A percentile compares a stretch with the other conserved stretches of the same genome.
Conservation (phyloP, 2,329 filamentous ascomycete genomes). For the Fonsecaea pedrosoi region DNA sequence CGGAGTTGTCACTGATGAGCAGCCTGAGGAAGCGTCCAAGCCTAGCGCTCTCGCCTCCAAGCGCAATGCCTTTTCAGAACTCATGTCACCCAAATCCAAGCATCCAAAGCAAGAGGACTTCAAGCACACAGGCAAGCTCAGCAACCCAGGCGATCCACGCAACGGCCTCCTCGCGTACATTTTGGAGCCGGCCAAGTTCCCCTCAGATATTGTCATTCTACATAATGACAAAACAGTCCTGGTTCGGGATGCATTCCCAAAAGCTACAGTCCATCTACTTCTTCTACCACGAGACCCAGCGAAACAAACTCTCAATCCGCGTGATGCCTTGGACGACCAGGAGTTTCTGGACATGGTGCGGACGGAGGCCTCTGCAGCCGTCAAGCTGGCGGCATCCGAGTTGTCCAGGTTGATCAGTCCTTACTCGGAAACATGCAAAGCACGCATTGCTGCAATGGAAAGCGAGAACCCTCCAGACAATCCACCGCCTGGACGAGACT, state of each 20-base stretch:
- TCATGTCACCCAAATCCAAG: constrained; percentile 62
- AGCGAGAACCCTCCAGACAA: constrained; percentile 50
- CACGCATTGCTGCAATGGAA: constrained; percentile 70
- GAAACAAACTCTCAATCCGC: constrained; percentile 72
- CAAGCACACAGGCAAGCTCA: constrained; percentile 21
- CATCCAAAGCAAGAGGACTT: constrained; percentile 30
- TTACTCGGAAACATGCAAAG: constrained; percentile 65
- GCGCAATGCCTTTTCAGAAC: constrained; percentile 53
- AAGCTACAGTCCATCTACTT: constrained; percentile 82
- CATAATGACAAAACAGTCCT: constrained; percentile 73
- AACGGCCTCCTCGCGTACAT: constrained; percentile 68
- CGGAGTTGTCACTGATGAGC: not conserved
- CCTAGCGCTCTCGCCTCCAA: constrained; percentile 14
- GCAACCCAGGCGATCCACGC: constrained; percentile 33
- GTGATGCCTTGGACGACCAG: constrained; percentile 74
- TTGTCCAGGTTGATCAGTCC: constrained; percentile 35
- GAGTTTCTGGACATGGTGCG: constrained; percentile 71
- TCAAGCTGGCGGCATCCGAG: constrained; percentile 62
- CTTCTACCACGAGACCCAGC: constrained; percentile 76
- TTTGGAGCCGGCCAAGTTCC: constrained; percentile 65
- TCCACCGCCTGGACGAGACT: constrained; percentile 77
- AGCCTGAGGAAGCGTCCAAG: constrained; percentile 5
- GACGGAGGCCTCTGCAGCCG: constrained; percentile 67
- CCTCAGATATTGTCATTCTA: constrained; percentile 66
- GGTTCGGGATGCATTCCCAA: constrained; percentile 85